Base-by-base conservation (phyloP, 306 rosid genomes). In the Fragaria ananassa region DNA sequence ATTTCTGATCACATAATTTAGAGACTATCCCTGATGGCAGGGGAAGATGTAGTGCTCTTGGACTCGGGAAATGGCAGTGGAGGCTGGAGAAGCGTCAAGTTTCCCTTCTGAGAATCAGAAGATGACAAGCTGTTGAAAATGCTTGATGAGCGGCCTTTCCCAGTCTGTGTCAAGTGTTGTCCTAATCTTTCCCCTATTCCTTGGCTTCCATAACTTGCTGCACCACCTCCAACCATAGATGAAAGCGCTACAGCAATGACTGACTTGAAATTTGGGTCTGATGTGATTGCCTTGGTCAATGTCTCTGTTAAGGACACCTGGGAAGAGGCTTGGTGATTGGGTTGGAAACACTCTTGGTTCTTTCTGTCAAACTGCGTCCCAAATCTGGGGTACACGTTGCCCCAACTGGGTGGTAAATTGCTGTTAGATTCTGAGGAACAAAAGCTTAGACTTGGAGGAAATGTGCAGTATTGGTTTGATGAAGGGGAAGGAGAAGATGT, bases 181-280 rank as follows among this genome's bases (percentile, higher is more conserved):
- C 85, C 84, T 56, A 64, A 68, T 66, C 54, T 51, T 58, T 79
- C 80, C n/a, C 31, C 76, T 56, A 53, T 83, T 17, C 65, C 56
- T 69, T 79, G 85, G 64, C 60, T 74, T 61, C 57, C 68, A 35
- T 29, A 74, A 68, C 76, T n/a, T 75, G 87, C 82, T 71, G 74
- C 76, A 35, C 81, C 84, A 70, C 85, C 76, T 47, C 86, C 90
- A 3, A 84, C 86, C 63, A 89, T 69, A 10, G 93, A 83, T 60
- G 93, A 80, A 71, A 89, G 86, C 17, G 93, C 89, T 42, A 89
- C 86, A 25, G 87, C 89, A 73, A 89, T 82, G 0, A 79, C 80
- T 0, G 90, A 87, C 11, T 78, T 83, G 85, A 89, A 86, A 68
- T 83, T 81, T 3, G 88, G 88, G 71, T 89, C 85, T 0, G 85